Evolutionary conservation across 164 flowering plant genomes (phyloP).

Genomic region (Vitis amurensis): DNA sequence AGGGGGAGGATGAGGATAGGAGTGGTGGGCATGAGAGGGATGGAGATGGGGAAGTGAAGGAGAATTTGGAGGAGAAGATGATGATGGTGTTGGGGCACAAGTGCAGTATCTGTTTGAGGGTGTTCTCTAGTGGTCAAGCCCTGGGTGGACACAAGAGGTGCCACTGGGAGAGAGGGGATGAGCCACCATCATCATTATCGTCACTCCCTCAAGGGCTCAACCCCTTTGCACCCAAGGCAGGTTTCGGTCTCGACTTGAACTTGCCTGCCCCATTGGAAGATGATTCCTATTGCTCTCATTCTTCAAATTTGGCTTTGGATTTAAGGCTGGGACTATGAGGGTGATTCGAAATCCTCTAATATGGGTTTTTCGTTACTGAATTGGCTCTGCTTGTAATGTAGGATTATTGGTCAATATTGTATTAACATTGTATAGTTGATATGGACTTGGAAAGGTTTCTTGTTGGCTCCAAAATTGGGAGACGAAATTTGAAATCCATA

Average conservation of each 20-base stretch:
- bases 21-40: background rate
- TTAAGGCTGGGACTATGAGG: slow-evolving; percentile 53
- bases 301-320: slow-evolving; percentile 39
- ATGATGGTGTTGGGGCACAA: slow-evolving; percentile 40
- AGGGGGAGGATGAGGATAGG: slow-evolving; percentile 15
- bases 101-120: slow-evolving; percentile 65
- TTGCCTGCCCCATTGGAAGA: slow-evolving; percentile 45
- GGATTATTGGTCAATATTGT: background rate
- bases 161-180: slow-evolving; percentile 69
- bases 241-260: slow-evolving; percentile 47
- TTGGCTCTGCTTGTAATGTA: background rate
- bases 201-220: slow-evolving; percentile 7
- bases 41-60: slow-evolving; percentile 8
- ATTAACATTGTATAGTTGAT: background rate
- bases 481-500: background rate
- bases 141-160: slow-evolving; percentile 89
- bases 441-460: background rate
- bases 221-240: background rate
- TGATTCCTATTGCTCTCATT: slow-evolving; percentile 25
- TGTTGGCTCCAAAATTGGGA: slow-evolving; percentile 8
- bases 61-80: slow-evolving; percentile 13
- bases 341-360: background rate
- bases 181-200: slow-evolving; percentile 8
- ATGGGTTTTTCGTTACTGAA: background rate
- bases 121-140: slow-evolving; percentile 82